Base-by-base conservation (phyloP, 169 alveolate genomes). In the Eimeria falciformis region DNA sequence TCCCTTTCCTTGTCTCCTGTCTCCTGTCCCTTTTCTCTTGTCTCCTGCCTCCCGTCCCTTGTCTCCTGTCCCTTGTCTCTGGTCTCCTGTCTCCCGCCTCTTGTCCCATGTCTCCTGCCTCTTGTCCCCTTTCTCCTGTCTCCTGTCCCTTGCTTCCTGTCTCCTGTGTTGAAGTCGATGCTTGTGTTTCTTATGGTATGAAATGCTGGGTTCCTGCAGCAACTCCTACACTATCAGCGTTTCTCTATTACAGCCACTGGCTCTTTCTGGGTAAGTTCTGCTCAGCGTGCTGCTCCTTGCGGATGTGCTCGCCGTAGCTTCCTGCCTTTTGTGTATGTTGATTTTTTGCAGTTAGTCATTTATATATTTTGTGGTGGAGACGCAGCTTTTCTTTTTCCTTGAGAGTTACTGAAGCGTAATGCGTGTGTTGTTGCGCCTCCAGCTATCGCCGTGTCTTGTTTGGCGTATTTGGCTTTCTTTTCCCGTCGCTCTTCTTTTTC, bases 181-280 rank as follows among this genome's bases (percentile, higher is more conserved):
- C n/a, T 7, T 50, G 62, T 14, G 7, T 50, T 14, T 50, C 7
- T 50, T 50, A 50, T 50, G n/a, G 62, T 11, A 7, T 50, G 62
- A 14, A 50, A 50, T 50, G 62, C 29, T 77, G 37, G 33, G 29
- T 7, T 77, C 25, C 23, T 29, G 68, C 86, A 77, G 86, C 86
- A 33, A 77, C 86, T 2, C 86, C 86, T 7, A n/a, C 43, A 29
- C 86, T 77, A 45, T 65, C 86, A 0, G 33, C 86, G 46, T 11
- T 77, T 25, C 47, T 77, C 5, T 77, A 77, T 68, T 46, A 68
- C 69, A 47, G 86, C 68, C 43, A 77, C 46, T 77, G 86, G 86
- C 58, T 53, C 23, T 77, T 77, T 47, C 86, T 77, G 17, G n/a
- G 86, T 77, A 77, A 46, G 86, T 25, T 17, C 29, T 14, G n/a